A percentile compares a stretch with the other conserved stretches of the same genome.
Conservation (phyloP, 1,284 basidiomycete species). For the Tilletia indica region DNA sequence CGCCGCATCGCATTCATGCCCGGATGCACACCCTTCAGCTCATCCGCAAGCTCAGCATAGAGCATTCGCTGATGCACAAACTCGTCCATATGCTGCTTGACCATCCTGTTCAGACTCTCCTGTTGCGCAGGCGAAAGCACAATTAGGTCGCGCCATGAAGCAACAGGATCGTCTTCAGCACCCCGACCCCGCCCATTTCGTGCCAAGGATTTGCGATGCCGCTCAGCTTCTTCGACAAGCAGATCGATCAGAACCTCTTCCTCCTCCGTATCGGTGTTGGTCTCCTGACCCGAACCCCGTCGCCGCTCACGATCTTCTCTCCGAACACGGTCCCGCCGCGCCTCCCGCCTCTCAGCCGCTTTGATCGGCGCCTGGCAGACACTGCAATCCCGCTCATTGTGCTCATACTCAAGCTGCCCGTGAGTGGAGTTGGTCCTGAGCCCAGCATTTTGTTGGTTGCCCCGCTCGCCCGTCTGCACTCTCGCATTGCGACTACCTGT, state of each 20-base stretch:
- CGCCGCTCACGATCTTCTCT: background rate
- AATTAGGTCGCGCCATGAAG: background rate
- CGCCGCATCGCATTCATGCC: slow-evolving; percentile 39
- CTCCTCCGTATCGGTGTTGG: background rate
- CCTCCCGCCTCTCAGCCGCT: background rate
- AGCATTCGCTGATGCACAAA: slow-evolving; percentile 48
- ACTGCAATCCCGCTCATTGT: background rate
- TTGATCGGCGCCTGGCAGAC: background rate
- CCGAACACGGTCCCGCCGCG: background rate
- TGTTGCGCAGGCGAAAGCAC: slow-evolving; percentile 16
- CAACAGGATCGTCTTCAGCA: background rate
- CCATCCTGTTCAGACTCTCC: slow-evolving; percentile 26
- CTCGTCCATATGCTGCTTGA: slow-evolving; percentile 48
- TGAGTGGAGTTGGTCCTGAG: no score
- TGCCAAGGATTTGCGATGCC: background rate
- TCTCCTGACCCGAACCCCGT: background rate
- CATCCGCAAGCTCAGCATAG: slow-evolving; percentile 52
- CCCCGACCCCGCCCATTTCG: background rate
- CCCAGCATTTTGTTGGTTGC: no score
- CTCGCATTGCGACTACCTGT: no score
- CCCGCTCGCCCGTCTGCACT: no score
- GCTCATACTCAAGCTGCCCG: background rate
- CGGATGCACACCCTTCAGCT: slow-evolving; percentile 46
- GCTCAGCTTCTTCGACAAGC: slow-evolving; percentile 15
- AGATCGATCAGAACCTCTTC: slow-evolving; percentile 8